Evolutionary conservation across 805 yeast genomes (phyloP).

Genomic region (Cyberlindnera americana): DNA sequence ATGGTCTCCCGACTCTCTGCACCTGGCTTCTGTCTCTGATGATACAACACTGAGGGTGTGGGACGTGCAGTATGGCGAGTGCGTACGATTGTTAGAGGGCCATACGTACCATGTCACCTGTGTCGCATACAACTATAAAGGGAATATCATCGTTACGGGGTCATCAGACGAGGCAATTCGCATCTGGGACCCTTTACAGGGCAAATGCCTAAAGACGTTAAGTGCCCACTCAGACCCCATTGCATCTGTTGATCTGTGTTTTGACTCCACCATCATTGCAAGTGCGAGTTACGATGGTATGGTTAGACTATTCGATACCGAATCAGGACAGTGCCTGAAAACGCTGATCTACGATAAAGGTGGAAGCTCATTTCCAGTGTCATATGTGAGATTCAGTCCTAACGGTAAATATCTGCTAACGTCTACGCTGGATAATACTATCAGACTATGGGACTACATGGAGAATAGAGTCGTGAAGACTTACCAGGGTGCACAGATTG

Average conservation of each 20-base stretch:
- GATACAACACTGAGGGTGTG: constrained; percentile 78
- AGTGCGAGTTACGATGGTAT: constrained; percentile 92
- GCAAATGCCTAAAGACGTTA: constrained; percentile 68
- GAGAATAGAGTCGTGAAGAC: constrained; percentile 78
- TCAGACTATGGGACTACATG: constrained; percentile 85
- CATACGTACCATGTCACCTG: constrained; percentile 84
- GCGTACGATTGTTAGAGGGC: constrained; percentile 46
- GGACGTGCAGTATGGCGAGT: constrained; percentile 50
- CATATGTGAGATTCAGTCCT: constrained; percentile 68
- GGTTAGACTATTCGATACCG: constrained; percentile 82
- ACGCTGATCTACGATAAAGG: constrained; percentile 80
- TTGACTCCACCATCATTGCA: constrained; percentile 76
- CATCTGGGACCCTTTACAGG: constrained; percentile 80
- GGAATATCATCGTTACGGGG: constrained; percentile 76
- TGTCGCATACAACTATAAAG: constrained; percentile 66
- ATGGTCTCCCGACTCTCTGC: constrained; percentile 72
- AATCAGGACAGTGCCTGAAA: constrained; percentile 86
- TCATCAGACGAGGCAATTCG: constrained; percentile 88
- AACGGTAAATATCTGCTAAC: constrained; percentile 78
- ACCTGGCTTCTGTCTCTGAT: constrained; percentile 82
- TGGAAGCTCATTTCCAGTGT: constrained; percentile 74
- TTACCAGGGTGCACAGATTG: constrained; percentile 37
- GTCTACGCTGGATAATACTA: constrained; percentile 73
- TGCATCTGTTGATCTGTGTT: constrained; percentile 66
- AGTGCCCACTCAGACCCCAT: constrained; percentile 95